Percentiles rank a stretch among this genome's conserved stretches.
Evolutionary conservation across 202 grass and related monocot genomes (phyloP).

Genomic region (Carex sylvatica): DNA sequence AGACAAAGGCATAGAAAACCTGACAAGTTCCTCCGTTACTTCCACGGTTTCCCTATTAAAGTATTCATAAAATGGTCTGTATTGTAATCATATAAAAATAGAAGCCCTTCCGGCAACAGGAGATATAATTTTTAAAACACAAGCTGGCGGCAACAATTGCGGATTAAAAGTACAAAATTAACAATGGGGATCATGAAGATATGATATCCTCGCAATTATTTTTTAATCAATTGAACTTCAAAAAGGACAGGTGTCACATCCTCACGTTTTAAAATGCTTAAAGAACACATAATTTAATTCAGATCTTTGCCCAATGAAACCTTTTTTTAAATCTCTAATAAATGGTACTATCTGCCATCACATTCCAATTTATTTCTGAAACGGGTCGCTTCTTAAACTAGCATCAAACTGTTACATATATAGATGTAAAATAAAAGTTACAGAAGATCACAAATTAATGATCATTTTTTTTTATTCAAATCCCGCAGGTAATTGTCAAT

Average conservation of each 20-base stretch:
- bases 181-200: neutral
- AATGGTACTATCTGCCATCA: neutral
- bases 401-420: neutral
- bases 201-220: neutral
- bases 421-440: neutral
- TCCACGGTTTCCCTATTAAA: neutral
- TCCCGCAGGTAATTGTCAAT: neutral
- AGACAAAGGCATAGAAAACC: neutral
- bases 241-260: neutral
- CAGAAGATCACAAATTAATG: neutral
- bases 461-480: neutral
- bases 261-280: neutral
- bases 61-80: no score
- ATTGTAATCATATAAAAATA: neutral
- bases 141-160: neutral
- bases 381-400: neutral
- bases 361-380: neutral
- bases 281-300: neutral
- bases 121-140: neutral
- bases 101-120: neutral
- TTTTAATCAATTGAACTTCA: neutral
- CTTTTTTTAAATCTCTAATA: neutral
- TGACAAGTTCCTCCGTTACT: neutral
- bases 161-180: conserved; percentile 7
- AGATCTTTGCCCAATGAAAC: neutral